Evolutionary conservation across 1,139 yeast species (phyloP).

Genomic region (Suhomyces wounanorum): DNA sequence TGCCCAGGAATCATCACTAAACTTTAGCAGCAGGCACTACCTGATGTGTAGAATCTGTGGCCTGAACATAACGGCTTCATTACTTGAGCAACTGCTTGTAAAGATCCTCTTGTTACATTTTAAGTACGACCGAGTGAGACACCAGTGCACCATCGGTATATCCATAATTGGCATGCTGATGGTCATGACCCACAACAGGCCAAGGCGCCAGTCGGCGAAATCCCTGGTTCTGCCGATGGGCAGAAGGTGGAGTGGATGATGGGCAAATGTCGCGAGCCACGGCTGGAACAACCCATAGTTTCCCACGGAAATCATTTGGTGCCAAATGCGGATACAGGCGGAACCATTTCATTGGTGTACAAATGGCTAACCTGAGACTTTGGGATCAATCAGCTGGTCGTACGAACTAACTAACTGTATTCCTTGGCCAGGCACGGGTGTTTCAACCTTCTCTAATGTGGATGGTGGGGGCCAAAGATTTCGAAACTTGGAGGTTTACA

Average conservation of each 20-base stretch:
- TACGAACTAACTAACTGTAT: neutral
- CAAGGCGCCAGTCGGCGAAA: neutral
- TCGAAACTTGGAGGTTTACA: no score
- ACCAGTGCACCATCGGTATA: neutral
- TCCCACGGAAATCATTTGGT: neutral
- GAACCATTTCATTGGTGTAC: neutral
- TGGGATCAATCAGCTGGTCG: neutral
- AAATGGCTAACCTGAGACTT: neutral
- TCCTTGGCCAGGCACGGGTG: neutral
- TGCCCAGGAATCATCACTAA: neutral
- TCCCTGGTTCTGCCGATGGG: neutral
- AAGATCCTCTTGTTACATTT: neutral
- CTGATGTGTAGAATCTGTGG: neutral
- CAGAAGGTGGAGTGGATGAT: neutral
- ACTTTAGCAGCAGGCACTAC: neutral
- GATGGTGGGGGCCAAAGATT: no score
- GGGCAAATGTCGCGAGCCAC: neutral
- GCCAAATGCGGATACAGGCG: neutral
- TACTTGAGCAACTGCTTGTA: neutral
- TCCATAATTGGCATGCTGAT: neutral
- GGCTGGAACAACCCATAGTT: neutral
- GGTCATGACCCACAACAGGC: neutral
- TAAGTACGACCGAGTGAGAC: neutral
- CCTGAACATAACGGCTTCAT: neutral
- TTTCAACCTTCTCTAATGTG: neutral